Base-by-base conservation (phyloP, 352 stramenopile species). In the Pythium periplocum region DNA sequence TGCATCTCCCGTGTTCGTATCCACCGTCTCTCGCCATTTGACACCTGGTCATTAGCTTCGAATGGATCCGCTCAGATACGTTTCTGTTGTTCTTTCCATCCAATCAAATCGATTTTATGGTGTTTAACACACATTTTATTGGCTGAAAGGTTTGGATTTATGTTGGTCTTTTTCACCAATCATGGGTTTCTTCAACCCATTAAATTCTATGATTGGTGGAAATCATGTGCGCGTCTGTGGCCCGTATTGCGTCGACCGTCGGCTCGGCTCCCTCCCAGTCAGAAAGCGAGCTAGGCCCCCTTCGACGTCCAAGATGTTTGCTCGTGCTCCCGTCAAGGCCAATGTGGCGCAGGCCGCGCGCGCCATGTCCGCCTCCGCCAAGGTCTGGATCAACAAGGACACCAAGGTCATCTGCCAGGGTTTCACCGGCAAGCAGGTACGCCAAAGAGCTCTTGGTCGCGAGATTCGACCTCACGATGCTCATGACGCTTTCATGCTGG, bases 351-450 rank as follows among this genome's bases (percentile, higher is more conserved):
- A 73, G 53, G 66, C 67, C 55, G 66, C 69, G 53, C 84, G 82
- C 74, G 67, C 65, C 62, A 92, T 95, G 84, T 98, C 93, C 47
- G 82, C 96, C n/a, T 98, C 89, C 35, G 97, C 97, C 65, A 98
- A 98, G 61, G 97, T 99, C 45, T 99, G 97, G 97, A 92, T 99
- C 55, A 96, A 99, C 81, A 98, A 99, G 83, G 91, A 99, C 76
- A 99, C 97, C 38, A 95, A 94, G 58, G 97, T 99, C 35, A 98
- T 99, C 68, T 98, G 95, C 71, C 98, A 99, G 78, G 98, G 98
- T 49, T 99, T 99, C 73, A 99, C 98, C 47, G 98, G 98, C 66
- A 99, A 99, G 78, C 96, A 99, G 85, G 90, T 97, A 78, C 39
- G 73, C 52, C 17, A 26, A 26, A 26, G 33, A 37, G 47, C 26